Conservation (phyloP, 768 basidiomycete genomes). For the Gymnopilus dilepis region DNA sequence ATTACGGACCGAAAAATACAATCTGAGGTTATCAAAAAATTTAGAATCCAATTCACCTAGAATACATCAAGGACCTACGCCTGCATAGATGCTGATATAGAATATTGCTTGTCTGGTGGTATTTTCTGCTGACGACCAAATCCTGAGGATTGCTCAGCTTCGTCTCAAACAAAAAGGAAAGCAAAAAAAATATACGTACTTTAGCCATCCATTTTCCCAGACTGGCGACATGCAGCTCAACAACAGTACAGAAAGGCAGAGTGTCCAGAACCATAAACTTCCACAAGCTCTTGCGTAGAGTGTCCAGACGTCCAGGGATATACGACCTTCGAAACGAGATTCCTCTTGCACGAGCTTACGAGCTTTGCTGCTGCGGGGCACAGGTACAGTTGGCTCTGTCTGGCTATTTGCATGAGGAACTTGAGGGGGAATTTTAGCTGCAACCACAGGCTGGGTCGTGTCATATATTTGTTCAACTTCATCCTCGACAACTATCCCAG, state of each 20-base stretch:
- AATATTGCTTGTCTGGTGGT: slow-evolving; percentile 1
- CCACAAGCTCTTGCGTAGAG: slow-evolving; percentile 41
- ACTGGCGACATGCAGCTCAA: slow-evolving; percentile 69
- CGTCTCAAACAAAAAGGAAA: neutral
- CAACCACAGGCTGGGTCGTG: slow-evolving; percentile 44
- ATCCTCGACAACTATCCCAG: slow-evolving; percentile 45
- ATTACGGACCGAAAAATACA: neutral
- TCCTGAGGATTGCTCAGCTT: neutral
- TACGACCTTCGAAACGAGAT: slow-evolving; percentile 72
- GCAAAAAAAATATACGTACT: slow-evolving; percentile 35
- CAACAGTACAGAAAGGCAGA: slow-evolving; percentile 55
- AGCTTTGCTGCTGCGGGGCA: slow-evolving; percentile 37
- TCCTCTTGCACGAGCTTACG: slow-evolving; percentile 88
- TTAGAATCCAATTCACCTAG: neutral
- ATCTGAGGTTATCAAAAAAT: neutral
- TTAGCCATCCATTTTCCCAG: slow-evolving; percentile 74
- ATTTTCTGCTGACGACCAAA: slow-evolving; percentile 4
- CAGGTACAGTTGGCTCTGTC: slow-evolving; percentile 36
- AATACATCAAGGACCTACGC: slow-evolving; percentile 21
- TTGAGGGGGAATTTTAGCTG: slow-evolving; percentile 30
- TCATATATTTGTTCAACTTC: slow-evolving; percentile 44
- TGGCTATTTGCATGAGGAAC: slow-evolving; percentile 8
- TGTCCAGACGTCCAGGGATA: slow-evolving; percentile 67
- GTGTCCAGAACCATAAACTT: slow-evolving; percentile 59
- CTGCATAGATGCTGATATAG: slow-evolving; percentile 72